phyloP scores from a whole-genome alignment of 2,329 filamentous ascomycete genomes.

The Bipolaris bicolor region DNA sequence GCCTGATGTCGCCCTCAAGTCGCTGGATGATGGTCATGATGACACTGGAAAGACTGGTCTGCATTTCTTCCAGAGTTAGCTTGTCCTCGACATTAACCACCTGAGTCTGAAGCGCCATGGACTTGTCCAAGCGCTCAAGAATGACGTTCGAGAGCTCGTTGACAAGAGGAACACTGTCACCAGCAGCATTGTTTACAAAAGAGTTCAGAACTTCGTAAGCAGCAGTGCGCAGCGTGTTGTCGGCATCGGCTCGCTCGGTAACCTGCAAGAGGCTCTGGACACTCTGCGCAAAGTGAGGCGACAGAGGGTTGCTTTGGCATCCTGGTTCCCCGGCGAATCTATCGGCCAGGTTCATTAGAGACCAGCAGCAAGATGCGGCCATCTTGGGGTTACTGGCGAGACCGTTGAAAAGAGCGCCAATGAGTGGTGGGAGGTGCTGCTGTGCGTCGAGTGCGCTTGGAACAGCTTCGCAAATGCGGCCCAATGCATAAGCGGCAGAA shows the following conservation, averaged over 20 bases:
- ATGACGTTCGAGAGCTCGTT: constrained; percentile 85
- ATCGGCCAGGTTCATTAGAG: constrained; percentile 96
- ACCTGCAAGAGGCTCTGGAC: constrained; percentile 83
- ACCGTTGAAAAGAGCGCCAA: constrained; percentile 87
- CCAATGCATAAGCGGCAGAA: constrained; percentile 93
- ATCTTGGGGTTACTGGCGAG: constrained; percentile 93
- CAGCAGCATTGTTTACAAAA: constrained; percentile 89
- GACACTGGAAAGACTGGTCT: constrained; percentile 91
- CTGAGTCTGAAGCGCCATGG: constrained; percentile 85
- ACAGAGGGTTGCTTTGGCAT: constrained; percentile 79
- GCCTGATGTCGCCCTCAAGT: constrained; percentile 87
- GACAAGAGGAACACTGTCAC: constrained; percentile 81
- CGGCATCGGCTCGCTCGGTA: constrained; percentile 80
- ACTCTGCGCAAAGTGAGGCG: constrained; percentile 90
- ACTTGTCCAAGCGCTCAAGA: constrained; percentile 88
- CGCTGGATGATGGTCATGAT: constrained; percentile 90
- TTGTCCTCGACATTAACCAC: constrained; percentile 97
- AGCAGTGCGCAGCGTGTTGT: constrained; percentile 89
- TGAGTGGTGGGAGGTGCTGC: constrained; percentile 81
- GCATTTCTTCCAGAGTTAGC: constrained; percentile 95
- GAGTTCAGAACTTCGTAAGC: constrained; percentile 96
- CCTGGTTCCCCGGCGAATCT: constrained; percentile 89
- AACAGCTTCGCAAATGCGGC: constrained; percentile 92
- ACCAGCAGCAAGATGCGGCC: constrained; percentile 98
- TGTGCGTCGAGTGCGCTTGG: constrained; percentile 88